phyloP scores from a whole-genome alignment of 73 alveolate species.

The Blepharisma stoltei region DNA sequence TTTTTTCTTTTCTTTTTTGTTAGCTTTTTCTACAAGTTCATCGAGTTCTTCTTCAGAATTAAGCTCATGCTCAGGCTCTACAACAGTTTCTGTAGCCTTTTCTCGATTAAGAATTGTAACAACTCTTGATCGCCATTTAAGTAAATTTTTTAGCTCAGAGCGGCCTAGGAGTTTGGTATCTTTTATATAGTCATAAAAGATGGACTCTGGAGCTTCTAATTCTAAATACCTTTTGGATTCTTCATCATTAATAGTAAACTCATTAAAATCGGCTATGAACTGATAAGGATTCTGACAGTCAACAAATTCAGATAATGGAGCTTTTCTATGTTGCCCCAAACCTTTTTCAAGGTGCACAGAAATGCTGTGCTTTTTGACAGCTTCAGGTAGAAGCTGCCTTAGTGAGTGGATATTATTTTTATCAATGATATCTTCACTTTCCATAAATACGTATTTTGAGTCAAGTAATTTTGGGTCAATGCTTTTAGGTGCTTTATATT shows the following conservation, averaged over 20 bases:
- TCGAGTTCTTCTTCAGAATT: constrained; percentile 61
- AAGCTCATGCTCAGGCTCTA: constrained; percentile 42
- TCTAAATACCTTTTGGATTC: constrained; percentile 58
- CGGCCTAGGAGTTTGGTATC: constrained; percentile 92
- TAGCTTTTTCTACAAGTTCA: constrained; percentile 64
- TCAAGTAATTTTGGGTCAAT: constrained; percentile 96
- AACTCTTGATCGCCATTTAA: constrained; percentile 86
- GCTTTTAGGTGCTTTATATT: constrained; percentile 89
- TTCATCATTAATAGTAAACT: constrained; percentile 61
- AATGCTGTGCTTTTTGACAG: constrained; percentile 75
- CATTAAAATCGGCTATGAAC: constrained; percentile 69
- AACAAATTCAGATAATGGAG: constrained; percentile 75
- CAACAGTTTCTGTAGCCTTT: constrained; percentile 42
- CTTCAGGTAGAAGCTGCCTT: constrained; percentile 47
- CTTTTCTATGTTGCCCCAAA: constrained; percentile 74
- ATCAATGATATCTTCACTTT: constrained; percentile 74
- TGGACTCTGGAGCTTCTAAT: constrained; percentile 33
- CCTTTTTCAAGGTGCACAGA: constrained; percentile 92
- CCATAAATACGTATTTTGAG: constrained; percentile 92
- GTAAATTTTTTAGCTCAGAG: constrained; percentile 76
- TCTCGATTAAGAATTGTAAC: constrained; percentile 57
- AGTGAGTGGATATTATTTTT: constrained; percentile 73
- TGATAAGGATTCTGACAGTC: constrained; percentile 89
- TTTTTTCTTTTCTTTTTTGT: constrained; percentile 60
- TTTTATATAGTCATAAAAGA: constrained; percentile 66